Percentiles rank a stretch among this genome's conserved stretches.
These are phyloP conservation scores for Diutina scorzettiae DNA, from an alignment of 1,139 yeast species.

Conservation along the genomic window DNA sequence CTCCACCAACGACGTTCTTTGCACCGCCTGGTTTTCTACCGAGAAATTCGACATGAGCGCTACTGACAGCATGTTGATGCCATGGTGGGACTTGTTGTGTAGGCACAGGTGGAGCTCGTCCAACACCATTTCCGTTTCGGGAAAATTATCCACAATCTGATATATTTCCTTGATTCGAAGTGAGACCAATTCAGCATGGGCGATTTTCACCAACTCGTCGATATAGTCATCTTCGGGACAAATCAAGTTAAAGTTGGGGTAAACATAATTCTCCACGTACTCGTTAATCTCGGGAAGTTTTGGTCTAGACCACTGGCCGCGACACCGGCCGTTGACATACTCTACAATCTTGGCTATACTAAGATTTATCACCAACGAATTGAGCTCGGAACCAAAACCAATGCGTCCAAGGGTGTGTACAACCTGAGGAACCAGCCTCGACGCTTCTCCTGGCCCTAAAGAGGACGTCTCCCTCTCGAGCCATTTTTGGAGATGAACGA, in stretches of 20 bases:
- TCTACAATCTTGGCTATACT: conserved; percentile 28
- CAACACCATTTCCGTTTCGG: conserved; percentile 47
- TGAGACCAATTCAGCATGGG: conserved; percentile 34
- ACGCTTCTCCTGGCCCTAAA: conserved; percentile 5
- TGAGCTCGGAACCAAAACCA: not conserved
- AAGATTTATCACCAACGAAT: conserved; percentile 23
- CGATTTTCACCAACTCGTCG: conserved; percentile 15
- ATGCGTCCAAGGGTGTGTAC: not conserved
- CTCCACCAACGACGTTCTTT: conserved; percentile 32
- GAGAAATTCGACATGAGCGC: not conserved
- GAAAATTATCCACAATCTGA: conserved; percentile 48
- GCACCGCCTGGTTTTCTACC: not conserved
- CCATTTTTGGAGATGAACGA: not conserved
- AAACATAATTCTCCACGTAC: conserved; percentile 29
- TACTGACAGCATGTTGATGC: conserved; percentile 7
- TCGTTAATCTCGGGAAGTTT: conserved; percentile 22
- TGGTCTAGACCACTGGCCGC: conserved; percentile 29
- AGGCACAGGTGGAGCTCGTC: conserved; percentile 49
- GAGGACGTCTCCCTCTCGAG: not conserved
- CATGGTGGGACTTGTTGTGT: conserved; percentile 10
- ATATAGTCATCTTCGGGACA: conserved; percentile 6
- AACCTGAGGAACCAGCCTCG: conserved; percentile 7
- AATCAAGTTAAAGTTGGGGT: conserved; percentile 19
- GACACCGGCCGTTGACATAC: conserved; percentile 24
- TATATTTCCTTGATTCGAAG: conserved; percentile 54